These are phyloP conservation scores for Rehmannia glutinosa DNA, from an alignment of 257 asterid genomes.

Conservation along the genomic window DNA sequence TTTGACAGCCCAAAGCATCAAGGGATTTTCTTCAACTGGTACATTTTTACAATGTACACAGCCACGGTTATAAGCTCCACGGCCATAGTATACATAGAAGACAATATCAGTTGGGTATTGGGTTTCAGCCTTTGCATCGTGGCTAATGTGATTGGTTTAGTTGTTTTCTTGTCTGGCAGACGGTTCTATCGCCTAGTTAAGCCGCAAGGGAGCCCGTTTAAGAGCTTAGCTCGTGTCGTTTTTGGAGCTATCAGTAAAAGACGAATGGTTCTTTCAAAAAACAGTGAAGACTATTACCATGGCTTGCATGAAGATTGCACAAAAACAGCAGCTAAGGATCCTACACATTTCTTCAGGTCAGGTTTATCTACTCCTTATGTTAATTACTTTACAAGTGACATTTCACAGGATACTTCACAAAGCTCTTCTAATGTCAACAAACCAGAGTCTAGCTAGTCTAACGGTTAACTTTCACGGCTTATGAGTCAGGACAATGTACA, in stretches of 20 bases:
- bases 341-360: constrained; percentile 30
- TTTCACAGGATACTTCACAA: too few species aligned
- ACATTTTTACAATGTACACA: constrained; percentile 48
- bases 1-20: constrained; percentile 39
- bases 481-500: too few species aligned
- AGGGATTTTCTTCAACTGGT: constrained; percentile 59
- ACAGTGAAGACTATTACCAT: constrained; percentile 43
- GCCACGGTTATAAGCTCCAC: constrained; percentile 49
- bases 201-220: constrained; percentile 62
- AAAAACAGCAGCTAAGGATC: constrained; percentile 15
- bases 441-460: too few species aligned
- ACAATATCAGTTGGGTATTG: constrained; percentile 52
- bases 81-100: constrained; percentile 49
- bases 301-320: constrained; percentile 14
- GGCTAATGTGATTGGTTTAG: constrained; percentile 45
- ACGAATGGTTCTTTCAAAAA: constrained; percentile 26
- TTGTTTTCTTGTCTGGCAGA: constrained; percentile 36
- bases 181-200: constrained; percentile 35
- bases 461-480: too few species aligned
- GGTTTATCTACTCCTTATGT: neutral
- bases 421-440: neutral
- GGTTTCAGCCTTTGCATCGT: constrained; percentile 45
- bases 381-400: neutral
- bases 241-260: constrained; percentile 50
- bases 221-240: constrained; percentile 43